Conservation (phyloP, 179 eudicot species). For the Gypsophila paniculata region DNA sequence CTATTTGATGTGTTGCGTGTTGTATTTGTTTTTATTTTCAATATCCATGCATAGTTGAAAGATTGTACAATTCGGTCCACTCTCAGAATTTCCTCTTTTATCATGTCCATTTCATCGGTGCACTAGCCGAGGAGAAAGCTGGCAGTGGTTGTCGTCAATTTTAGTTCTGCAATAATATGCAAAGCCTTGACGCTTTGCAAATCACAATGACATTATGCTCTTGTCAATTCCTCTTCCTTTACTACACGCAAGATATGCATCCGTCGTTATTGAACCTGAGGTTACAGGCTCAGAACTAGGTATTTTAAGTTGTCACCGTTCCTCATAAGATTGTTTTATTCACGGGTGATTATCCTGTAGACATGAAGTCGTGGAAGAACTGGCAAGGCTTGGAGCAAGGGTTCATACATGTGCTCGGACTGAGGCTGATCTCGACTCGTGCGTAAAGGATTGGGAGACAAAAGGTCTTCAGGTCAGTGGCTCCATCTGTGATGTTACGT, state of each 20-base stretch:
- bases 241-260: too few relatives aligned
- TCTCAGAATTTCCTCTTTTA: too few relatives aligned
- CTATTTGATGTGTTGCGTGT: background rate
- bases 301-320: background rate
- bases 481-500: slow-evolving; percentile 52
- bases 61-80: too few relatives aligned
- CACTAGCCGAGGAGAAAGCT: too few relatives aligned
- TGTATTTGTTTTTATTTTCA: background rate
- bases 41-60: background rate
- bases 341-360: slow-evolving; percentile 2
- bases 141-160: background rate
- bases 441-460: slow-evolving; percentile 41
- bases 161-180: too few relatives aligned
- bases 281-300: background rate
- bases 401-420: slow-evolving; percentile 53
- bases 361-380: slow-evolving; percentile 26
- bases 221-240: too few relatives aligned
- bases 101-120: too few relatives aligned
- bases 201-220: too few relatives aligned
- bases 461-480: slow-evolving; percentile 43
- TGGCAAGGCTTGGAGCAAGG: slow-evolving; percentile 40
- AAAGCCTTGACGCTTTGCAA: too few relatives aligned
- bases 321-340: background rate
- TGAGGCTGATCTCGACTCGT: slow-evolving; percentile 32
- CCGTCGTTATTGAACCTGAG: too few relatives aligned